phyloP scores from a whole-genome alignment of 2,329 filamentous ascomycete genomes.

The Alternaria brassicae region DNA sequence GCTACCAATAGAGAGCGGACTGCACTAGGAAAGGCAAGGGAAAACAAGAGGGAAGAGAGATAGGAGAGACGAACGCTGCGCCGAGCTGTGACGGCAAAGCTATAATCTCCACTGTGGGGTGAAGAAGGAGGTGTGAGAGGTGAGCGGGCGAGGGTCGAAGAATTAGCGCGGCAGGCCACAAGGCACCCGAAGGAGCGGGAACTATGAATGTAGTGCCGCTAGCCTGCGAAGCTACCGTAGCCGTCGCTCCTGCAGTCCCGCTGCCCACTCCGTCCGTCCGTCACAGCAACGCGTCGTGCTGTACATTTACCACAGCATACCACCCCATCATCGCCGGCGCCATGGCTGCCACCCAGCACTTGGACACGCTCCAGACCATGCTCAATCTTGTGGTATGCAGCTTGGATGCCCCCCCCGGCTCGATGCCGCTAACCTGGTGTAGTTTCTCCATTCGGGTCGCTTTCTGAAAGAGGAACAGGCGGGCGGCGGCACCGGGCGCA shows the following conservation, averaged over 20 bases:
- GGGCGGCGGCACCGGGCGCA: constrained; percentile 38
- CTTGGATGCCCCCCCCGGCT: not conserved
- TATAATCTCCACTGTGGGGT: constrained; percentile 47
- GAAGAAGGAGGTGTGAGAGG: constrained; percentile 37
- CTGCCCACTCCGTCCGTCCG: not conserved
- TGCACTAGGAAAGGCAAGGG: constrained; percentile 48
- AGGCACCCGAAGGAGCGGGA: constrained; percentile 27
- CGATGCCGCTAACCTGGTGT: constrained; percentile 16
- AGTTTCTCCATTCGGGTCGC: constrained; percentile 56
- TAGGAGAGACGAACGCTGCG: constrained; percentile 47
- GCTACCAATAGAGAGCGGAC: constrained; percentile 39
- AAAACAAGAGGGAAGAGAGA: constrained; percentile 48
- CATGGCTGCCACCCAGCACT: constrained; percentile 28
- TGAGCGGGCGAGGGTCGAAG: constrained; percentile 31
- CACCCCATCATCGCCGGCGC: constrained; percentile 27
- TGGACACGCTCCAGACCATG: constrained; percentile 57
- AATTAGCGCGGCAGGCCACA: constrained; percentile 33
- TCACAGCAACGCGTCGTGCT: too few species aligned
- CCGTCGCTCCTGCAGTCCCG: not conserved
- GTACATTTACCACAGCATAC: too few species aligned
- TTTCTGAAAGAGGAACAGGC: constrained; percentile 53
- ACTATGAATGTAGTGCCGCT: constrained; percentile 5
- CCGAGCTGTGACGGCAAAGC: constrained; percentile 44
- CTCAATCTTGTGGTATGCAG: constrained; percentile 56
- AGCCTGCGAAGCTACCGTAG: not conserved